Evolutionary conservation across 345 rosid genomes (phyloP).

Genomic region (Sonneratia alba): DNA sequence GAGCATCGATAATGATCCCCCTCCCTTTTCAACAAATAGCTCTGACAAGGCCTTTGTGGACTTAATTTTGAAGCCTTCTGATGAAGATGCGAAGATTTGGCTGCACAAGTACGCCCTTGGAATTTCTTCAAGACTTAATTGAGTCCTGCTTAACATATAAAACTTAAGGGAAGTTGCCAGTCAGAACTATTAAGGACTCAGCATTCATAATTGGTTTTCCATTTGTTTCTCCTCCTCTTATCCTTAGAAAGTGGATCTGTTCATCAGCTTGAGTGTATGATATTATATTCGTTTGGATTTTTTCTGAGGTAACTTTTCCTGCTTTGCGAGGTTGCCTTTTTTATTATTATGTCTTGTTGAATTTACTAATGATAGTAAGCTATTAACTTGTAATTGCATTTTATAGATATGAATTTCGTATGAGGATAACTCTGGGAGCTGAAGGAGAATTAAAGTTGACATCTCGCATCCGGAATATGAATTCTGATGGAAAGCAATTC

Average conservation of each 20-base stretch:
- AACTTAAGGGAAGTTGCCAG: not conserved
- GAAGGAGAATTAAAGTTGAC: constrained; percentile 80
- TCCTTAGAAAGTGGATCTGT: no score
- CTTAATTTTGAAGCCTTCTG: constrained; percentile 69
- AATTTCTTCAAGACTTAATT: not conserved
- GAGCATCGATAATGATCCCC: constrained; percentile 67
- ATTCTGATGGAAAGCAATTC: constrained; percentile 75
- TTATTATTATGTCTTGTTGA: not conserved
- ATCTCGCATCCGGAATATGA: constrained; percentile 79
- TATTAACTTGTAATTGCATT: not conserved
- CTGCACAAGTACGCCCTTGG: constrained; percentile 52
- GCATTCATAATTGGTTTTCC: not conserved
- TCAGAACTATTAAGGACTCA: not conserved
- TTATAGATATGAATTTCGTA: constrained; percentile 72
- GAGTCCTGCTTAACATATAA: not conserved
- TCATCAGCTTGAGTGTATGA: no score
- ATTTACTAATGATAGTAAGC: not conserved
- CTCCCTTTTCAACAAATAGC: constrained; percentile 53
- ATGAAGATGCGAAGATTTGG: constrained; percentile 82
- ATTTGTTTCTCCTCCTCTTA: not conserved
- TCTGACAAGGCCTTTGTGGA: constrained; percentile 44
- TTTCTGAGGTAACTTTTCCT: not conserved
- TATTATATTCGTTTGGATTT: no score
- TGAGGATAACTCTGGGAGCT: constrained; percentile 72
- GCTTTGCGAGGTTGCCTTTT: not conserved